These are phyloP conservation scores for Coccinonectria pachysandricola DNA, from an alignment of 2,329 filamentous ascomycete species.

Conservation along the genomic window DNA sequence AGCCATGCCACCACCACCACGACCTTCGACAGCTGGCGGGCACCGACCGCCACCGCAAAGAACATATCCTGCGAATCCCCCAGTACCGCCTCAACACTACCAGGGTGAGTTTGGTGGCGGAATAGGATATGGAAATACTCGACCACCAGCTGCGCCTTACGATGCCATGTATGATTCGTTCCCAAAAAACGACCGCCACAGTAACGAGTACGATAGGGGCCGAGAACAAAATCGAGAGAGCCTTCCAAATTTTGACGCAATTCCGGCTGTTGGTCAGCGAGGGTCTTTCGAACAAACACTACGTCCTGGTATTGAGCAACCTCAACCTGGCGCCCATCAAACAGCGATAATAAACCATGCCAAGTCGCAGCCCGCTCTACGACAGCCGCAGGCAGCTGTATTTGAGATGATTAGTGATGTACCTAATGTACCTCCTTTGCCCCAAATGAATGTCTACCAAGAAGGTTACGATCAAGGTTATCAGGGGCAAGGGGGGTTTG, in stretches of 20 bases:
- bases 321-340: constrained; percentile 40
- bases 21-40: constrained; percentile 46
- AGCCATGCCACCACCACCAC: constrained; percentile 30
- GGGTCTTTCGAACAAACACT: constrained; percentile 40
- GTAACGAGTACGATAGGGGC: constrained; percentile 15
- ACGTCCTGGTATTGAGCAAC: constrained; percentile 28
- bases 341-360: constrained; percentile 46
- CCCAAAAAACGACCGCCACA: constrained; percentile 31
- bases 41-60: constrained; percentile 43
- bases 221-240: constrained; percentile 13
- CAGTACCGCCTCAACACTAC: constrained; percentile 27
- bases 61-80: constrained; percentile 33
- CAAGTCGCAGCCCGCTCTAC: constrained; percentile 58
- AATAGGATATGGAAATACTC: constrained; percentile 19
- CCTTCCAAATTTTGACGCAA: constrained; percentile 35
- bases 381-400: constrained; percentile 54
- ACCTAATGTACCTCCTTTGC: constrained; percentile 44
- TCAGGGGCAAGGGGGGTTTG: constrained; percentile 13
- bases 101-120: constrained; percentile 23
- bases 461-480: constrained; percentile 18
- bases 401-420: constrained; percentile 64
- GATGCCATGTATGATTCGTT: constrained; percentile 47
- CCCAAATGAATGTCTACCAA: constrained; percentile 20
- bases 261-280: constrained; percentile 20
- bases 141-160: constrained; percentile 27